Evolutionary conservation across 768 basidiomycete species (phyloP), one percentile per base, ranked within the genome.

Genomic region (Leccinum pellstonianum): DNA sequence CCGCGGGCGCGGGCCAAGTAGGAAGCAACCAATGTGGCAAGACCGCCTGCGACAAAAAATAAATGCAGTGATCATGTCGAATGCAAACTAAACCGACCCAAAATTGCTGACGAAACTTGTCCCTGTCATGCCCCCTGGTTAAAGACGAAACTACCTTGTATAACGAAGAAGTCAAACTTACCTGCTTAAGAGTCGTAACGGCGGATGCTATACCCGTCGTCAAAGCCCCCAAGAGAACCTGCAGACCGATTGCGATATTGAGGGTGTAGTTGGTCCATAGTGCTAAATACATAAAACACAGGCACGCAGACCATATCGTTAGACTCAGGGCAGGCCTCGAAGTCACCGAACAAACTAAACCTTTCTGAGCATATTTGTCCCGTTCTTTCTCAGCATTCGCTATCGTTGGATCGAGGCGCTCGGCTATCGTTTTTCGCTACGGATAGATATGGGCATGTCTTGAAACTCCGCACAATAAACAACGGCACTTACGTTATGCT

Each of bases 1-100:
- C 88, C 87, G 27, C 88, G 83, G 25, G 82, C 79, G 12, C 85
- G 83, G 3, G 89, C 90, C 25, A 91, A 78, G 70, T 87, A 91
- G 2, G 88, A 86, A 17, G 89, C 88, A 14, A 86, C 80, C 19
- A 90, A 21, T 0, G 89, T 91, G 4, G 88, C 72, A 11, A 87
- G 58, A n/a, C 84, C 88, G 33, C 90, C 86, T 84, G 17, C 0
- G 55, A 21, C 19, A 7, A 43, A 31, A 23, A 17, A 17, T 63
- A 29, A 55, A 51, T 6, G 1, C 5, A 38, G 19, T 46, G 21
- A 9, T 33, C 29, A 33, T 1, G 8, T 35, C 5, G 25, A 61
- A 27, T 50, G 3, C 9, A 33, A 33, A 33, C 15, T 0, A 25
- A 51, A 66, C 75, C 8, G 0, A 77, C 76, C 81, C 37, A 82